phyloP scores from a whole-genome alignment of 805 yeast genomes.

The Yarrowia porcina region DNA sequence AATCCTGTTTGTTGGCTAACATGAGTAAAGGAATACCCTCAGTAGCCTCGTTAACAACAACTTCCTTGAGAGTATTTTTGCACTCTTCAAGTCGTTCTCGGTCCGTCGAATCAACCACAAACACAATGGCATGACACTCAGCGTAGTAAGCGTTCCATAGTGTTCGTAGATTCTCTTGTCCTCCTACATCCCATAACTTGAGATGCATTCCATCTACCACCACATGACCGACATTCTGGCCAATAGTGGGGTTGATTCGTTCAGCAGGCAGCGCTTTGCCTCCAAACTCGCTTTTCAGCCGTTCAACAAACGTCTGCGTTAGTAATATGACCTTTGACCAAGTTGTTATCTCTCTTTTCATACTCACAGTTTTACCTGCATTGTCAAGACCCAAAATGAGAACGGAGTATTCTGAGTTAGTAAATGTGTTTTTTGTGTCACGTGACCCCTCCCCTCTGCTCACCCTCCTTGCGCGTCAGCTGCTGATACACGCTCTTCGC shows the following conservation, averaged over 20 bases:
- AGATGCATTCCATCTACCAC: constrained; percentile 44
- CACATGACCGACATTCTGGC: constrained; percentile 66
- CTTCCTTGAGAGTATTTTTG: constrained; percentile 52
- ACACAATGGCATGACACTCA: constrained; percentile 86
- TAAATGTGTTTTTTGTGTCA: background rate
- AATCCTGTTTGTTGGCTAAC: constrained; percentile 94
- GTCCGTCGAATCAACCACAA: constrained; percentile 90
- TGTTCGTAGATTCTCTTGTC: constrained; percentile 77
- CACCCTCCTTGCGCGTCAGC: constrained; percentile 55
- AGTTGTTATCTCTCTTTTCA: no score
- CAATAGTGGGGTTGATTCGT: constrained; percentile 86
- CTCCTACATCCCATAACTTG: constrained; percentile 96
- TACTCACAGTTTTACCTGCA: constrained; percentile 78
- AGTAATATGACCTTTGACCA: no score
- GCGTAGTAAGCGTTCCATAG: constrained; percentile 87
- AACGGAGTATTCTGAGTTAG: constrained; percentile 57
- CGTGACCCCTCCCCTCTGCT: constrained; percentile 26
- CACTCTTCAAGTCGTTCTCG: constrained; percentile 80
- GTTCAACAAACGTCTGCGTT: constrained; percentile 56
- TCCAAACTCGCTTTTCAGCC: constrained; percentile 53
- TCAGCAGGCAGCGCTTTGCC: constrained; percentile 45
- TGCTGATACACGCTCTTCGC: constrained; percentile 58
- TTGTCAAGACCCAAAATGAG: constrained; percentile 88
- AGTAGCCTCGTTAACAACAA: constrained; percentile 57
- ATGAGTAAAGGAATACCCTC: constrained; percentile 86